phyloP scores from a whole-genome alignment of 495 filamentous ascomycete genomes.

The Penicillium cosmopolitanum region DNA sequence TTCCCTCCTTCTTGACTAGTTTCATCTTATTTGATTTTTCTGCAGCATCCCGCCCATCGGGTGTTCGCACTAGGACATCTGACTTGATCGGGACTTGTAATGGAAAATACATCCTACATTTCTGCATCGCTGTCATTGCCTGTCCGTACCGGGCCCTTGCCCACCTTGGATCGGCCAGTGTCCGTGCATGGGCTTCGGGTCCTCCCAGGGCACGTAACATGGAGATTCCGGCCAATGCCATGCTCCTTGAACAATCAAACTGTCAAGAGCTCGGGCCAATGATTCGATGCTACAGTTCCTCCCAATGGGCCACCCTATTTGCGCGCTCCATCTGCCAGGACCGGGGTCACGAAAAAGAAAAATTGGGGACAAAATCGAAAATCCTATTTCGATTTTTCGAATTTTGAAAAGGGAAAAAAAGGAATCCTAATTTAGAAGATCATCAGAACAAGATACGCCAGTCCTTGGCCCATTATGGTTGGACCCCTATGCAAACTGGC shows the following conservation, averaged over 20 bases:
- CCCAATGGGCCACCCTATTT: conserved; percentile 20
- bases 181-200: conserved; percentile 34
- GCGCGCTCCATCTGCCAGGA: conserved; percentile 13
- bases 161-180: conserved; percentile 24
- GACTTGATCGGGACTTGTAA: conserved; percentile 34
- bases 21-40: conserved; percentile 46
- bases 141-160: conserved; percentile 11
- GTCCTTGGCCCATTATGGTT: conserved; percentile 26
- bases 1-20: conserved; percentile 39
- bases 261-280: conserved; percentile 26
- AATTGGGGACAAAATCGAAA: conserved; percentile 7
- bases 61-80: conserved; percentile 44
- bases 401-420: conserved; percentile 11
- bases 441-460: conserved; percentile 9
- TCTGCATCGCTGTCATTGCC: conserved; percentile 8
- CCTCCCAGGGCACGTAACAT: conserved; percentile 39
- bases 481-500: conserved; percentile 34
- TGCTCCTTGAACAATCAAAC: conserved; percentile 38
- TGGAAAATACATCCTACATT: conserved; percentile 31
- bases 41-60: conserved; percentile 46
- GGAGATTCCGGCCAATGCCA: conserved; percentile 36
- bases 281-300: conserved; percentile 36
- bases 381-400: conserved; percentile 1
- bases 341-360: conserved; percentile 19
- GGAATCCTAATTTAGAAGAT: conserved; percentile 6